Conservation (phyloP, 2,329 filamentous ascomycete genomes). For the Juglanconis oblonga region DNA sequence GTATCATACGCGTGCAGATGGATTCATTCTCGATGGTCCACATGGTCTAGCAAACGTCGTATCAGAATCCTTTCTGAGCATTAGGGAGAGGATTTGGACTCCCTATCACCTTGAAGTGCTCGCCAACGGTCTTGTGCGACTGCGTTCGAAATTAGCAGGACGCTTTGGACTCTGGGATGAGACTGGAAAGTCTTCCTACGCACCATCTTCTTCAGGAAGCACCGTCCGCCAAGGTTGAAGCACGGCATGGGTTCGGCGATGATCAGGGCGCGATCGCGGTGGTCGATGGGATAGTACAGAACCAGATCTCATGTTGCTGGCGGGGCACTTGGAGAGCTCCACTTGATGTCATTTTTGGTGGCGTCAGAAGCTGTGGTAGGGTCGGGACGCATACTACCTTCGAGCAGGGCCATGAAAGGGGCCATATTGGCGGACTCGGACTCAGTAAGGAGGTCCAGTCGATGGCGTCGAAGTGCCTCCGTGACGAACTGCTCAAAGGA, state of each 20-base stretch:
- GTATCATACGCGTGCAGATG: background rate
- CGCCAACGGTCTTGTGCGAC: constrained; percentile 1
- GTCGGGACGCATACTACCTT: too few species aligned
- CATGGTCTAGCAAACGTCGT: background rate
- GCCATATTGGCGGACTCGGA: too few species aligned
- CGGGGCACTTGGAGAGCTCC: background rate
- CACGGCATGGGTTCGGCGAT: background rate
- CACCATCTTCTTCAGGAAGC: constrained; percentile 1
- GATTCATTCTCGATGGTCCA: constrained; percentile 13
- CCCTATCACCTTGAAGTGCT: background rate
- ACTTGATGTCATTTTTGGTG: background rate
- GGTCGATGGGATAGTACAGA: background rate
- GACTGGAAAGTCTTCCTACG: background rate
- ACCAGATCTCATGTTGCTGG: background rate
- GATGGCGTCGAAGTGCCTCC: too few species aligned
- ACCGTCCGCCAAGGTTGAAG: background rate
- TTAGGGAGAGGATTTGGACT: background rate
- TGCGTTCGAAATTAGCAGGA: background rate
- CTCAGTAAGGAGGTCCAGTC: too few species aligned
- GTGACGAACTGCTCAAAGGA: too few species aligned
- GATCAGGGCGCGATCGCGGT: constrained; percentile 9
- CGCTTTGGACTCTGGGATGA: background rate
- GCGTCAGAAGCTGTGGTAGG: too few species aligned
- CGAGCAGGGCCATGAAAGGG: too few species aligned
- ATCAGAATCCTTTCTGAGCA: background rate